Evolutionary conservation across 495 filamentous ascomycete species (phyloP).

Genomic region (Neurospora sp.): DNA sequence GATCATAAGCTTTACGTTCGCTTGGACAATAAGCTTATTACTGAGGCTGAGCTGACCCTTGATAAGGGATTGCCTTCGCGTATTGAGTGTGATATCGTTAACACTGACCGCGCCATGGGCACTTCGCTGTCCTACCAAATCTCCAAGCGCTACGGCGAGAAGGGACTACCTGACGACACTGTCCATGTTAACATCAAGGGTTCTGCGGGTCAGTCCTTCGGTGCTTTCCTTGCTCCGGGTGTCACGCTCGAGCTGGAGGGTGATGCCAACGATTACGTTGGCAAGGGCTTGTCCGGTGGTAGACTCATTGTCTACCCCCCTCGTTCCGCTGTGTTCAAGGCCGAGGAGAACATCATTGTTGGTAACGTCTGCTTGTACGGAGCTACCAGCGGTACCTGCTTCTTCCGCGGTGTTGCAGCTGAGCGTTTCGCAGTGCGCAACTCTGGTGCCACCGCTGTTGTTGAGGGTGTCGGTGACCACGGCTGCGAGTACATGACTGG

Average conservation of each 20-base stretch:
- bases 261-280: conserved; percentile 96
- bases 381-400: conserved; percentile 85
- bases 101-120: conserved; percentile 92
- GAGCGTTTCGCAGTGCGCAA: conserved; percentile 98
- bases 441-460: conserved; percentile 91
- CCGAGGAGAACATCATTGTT: conserved; percentile 94
- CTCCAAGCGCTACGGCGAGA: conserved; percentile 84
- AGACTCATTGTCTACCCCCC: conserved; percentile 95
- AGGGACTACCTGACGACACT: conserved; percentile 84
- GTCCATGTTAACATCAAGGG: conserved; percentile 97
- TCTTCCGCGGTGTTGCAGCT: conserved; percentile 95
- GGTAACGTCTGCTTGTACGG: conserved; percentile 98
- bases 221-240: conserved; percentile 89
- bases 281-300: conserved; percentile 93
- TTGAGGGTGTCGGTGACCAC: conserved; percentile 96
- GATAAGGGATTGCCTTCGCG: conserved; percentile 92
- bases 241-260: conserved; percentile 95
- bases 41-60: conserved; percentile 90
- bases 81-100: conserved; percentile 96
- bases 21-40: conserved; percentile 97
- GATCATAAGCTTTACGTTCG: conserved; percentile 90
- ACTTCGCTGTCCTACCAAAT: conserved; percentile 96
- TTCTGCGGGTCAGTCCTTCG: conserved; percentile 98
- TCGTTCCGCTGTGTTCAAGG: conserved; percentile 86
- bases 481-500: conserved; percentile 99